phyloP scores from a whole-genome alignment of 2,329 filamentous ascomycete genomes.

The Aspergillus ruber region DNA sequence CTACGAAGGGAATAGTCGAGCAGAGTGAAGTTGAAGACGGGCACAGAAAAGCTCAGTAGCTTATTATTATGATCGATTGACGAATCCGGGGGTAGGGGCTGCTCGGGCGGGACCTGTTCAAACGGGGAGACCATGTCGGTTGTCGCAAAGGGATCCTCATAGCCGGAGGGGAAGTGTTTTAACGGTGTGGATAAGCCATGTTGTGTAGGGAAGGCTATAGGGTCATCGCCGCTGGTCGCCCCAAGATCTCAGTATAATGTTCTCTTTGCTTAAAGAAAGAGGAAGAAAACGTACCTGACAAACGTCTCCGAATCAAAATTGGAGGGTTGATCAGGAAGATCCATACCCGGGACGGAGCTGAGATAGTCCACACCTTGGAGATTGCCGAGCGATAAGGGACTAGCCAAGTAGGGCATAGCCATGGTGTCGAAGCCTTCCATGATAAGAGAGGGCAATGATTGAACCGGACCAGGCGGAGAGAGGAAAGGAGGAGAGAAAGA shows the following conservation, averaged over 20 bases:
- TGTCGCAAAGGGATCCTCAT: conserved; percentile 45
- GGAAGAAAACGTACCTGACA: conserved; percentile 45
- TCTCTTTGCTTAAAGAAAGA: conserved; percentile 1
- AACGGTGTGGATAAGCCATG: conserved; percentile 34
- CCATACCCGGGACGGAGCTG: conserved; percentile 46
- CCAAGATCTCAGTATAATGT: background rate
- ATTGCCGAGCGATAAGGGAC: conserved; percentile 51
- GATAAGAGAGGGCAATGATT: conserved; percentile 12
- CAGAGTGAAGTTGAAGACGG: conserved; percentile 54
- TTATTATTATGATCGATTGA: conserved; percentile 62
- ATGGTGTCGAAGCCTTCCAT: conserved; percentile 56
- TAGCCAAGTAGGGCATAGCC: conserved; percentile 58
- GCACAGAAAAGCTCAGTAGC: conserved; percentile 66
- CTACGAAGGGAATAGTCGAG: conserved; percentile 54
- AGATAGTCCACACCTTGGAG: conserved; percentile 44
- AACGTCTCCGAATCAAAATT: conserved; percentile 57
- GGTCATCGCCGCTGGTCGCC: conserved; percentile 46
- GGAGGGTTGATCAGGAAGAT: conserved; percentile 53
- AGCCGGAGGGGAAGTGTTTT: conserved; percentile 45
- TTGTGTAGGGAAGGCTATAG: conserved; percentile 42
- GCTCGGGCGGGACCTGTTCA: conserved; percentile 39
- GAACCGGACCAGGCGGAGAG: background rate
- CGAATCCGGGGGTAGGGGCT: conserved; percentile 48
- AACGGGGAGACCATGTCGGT: conserved; percentile 42
- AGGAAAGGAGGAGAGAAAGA: background rate